Conservation (phyloP, 768 basidiomycete species). For the Saitozyma sp. region DNA sequence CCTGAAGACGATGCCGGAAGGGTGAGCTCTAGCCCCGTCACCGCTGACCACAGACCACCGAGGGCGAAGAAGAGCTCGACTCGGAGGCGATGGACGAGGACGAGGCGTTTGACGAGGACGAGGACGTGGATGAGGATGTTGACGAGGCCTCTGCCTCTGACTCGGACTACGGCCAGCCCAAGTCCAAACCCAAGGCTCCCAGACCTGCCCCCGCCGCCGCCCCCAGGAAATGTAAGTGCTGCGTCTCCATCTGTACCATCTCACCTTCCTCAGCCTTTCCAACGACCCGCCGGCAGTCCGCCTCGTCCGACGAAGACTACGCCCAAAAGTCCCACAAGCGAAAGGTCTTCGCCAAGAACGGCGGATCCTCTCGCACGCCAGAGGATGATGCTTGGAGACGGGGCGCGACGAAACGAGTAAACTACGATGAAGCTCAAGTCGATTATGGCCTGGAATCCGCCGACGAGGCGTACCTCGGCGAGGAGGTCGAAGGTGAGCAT, state of each 20-base stretch:
- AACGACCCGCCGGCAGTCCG: conserved; percentile 21
- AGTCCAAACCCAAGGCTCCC: background rate
- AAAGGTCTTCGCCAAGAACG: conserved; percentile 18
- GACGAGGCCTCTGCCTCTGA: conserved; percentile 30
- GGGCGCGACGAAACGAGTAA: conserved; percentile 42
- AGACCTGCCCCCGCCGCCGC: background rate
- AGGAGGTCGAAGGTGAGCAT: conserved; percentile 23
- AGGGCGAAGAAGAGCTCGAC: conserved; percentile 32
- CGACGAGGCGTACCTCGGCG: conserved; percentile 23
- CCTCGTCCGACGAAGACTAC: conserved; percentile 48
- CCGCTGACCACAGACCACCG: conserved; percentile 13
- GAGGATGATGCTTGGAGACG: conserved; percentile 37
- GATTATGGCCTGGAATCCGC: conserved; percentile 45
- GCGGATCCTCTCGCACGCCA: conserved; percentile 20
- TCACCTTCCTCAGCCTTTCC: conserved; percentile 28
- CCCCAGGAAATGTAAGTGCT: conserved; percentile 3
- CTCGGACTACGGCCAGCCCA: conserved; percentile 12
- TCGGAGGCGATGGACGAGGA: conserved; percentile 38
- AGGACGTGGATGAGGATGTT: conserved; percentile 33
- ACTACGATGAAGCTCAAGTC: conserved; percentile 46
- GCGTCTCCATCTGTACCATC: background rate
- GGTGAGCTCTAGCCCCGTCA: too few species aligned
- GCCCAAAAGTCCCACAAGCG: conserved; percentile 45
- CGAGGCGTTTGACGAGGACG: conserved; percentile 27
- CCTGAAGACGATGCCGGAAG: conserved; percentile 15